phyloP scores from a whole-genome alignment of 1,284 basidiomycete species.

The Xerocomus minutiporus region DNA sequence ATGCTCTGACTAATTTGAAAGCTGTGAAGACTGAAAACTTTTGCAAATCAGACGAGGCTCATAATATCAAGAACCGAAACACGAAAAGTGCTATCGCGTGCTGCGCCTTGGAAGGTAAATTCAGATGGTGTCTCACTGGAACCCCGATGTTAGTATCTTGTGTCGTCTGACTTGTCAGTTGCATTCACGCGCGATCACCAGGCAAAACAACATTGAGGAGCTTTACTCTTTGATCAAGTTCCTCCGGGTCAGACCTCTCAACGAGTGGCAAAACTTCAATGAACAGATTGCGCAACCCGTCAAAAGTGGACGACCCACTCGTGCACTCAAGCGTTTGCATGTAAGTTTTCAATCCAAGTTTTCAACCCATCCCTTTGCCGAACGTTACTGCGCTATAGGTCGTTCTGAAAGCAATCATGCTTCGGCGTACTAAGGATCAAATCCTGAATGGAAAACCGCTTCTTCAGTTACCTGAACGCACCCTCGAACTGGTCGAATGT shows the following conservation, averaged over 20 bases:
- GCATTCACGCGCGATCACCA: constrained; percentile 19
- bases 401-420: constrained; percentile 85
- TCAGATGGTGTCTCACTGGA: constrained; percentile 87
- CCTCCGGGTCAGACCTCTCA: constrained; percentile 78
- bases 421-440: constrained; percentile 84
- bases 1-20: not conserved
- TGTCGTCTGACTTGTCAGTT: not conserved
- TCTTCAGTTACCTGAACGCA: constrained; percentile 78
- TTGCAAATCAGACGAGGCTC: constrained; percentile 78
- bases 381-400: constrained; percentile 40
- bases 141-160: constrained; percentile 74
- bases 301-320: constrained; percentile 61
- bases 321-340: constrained; percentile 83
- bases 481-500: constrained; percentile 71
- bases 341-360: constrained; percentile 34
- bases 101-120: constrained; percentile 72
- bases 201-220: constrained; percentile 87
- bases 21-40: not conserved
- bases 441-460: constrained; percentile 80
- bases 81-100: constrained; percentile 83
- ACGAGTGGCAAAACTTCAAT: constrained; percentile 78
- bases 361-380: not conserved
- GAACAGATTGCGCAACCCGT: constrained; percentile 77
- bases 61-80: constrained; percentile 92
- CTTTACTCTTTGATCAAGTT: constrained; percentile 89